Percentiles rank a stretch among this genome's conserved stretches.
phyloP scores from a whole-genome alignment of 768 basidiomycete species.

The Thelephora aurantiotincta region DNA sequence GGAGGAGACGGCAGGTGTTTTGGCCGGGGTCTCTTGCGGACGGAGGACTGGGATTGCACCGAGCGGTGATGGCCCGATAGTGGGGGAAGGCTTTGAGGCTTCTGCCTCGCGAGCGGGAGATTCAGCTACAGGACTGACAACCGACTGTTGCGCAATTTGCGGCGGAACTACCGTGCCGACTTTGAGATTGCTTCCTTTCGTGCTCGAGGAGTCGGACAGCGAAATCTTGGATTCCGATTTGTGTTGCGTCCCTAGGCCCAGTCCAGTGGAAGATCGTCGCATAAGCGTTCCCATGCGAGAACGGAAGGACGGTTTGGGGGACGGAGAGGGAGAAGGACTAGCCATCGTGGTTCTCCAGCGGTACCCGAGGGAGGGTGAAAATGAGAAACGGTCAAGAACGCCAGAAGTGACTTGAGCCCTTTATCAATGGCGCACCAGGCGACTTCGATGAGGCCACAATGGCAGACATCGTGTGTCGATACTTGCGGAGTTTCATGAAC shows the following conservation, averaged over 20 bases:
- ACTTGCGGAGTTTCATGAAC: no score
- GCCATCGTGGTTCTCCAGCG: not conserved
- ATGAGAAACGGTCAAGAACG: no score
- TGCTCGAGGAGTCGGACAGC: slow-evolving; percentile 1
- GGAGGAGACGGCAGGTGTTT: slow-evolving; percentile 1
- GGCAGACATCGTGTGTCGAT: no score
- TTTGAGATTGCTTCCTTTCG: slow-evolving; percentile 13
- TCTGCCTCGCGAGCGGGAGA: slow-evolving; percentile 49
- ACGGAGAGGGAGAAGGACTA: slow-evolving; percentile 4
- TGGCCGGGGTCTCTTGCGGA: slow-evolving; percentile 3
- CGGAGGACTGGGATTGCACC: slow-evolving; percentile 1
- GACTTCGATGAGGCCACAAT: no score
- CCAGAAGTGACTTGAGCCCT: no score
- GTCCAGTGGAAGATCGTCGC: slow-evolving; percentile 45
- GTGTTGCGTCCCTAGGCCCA: slow-evolving; percentile 19
- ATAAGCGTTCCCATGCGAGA: slow-evolving; percentile 45
- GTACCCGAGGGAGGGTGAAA: no score
- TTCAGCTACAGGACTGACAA: slow-evolving; percentile 57
- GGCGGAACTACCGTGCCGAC: slow-evolving; percentile 21
- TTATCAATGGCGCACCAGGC: no score
- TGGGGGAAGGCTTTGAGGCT: slow-evolving; percentile 11
- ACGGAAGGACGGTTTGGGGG: slow-evolving; percentile 24
- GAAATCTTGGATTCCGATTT: slow-evolving; percentile 13
- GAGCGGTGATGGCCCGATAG: slow-evolving; percentile 14
- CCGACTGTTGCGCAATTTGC: slow-evolving; percentile 10